A percentile compares a stretch with the other conserved stretches of the same genome.
phyloP scores from a whole-genome alignment of 176 grass and related monocot genomes.

The Puya raimondii region DNA sequence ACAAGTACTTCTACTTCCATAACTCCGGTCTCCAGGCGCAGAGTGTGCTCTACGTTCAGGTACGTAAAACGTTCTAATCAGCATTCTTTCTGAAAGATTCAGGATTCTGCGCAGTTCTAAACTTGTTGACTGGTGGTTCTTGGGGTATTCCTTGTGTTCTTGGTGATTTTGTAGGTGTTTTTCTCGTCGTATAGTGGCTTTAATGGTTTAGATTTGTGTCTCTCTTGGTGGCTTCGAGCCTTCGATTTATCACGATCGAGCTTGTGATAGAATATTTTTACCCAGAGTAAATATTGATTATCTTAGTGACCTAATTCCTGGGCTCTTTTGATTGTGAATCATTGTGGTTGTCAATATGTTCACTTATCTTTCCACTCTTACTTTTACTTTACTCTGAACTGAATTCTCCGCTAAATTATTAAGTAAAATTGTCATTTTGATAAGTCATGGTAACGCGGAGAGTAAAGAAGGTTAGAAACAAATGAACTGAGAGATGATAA shows the following conservation, averaged over 20 bases:
- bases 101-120: no score
- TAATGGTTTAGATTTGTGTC: background rate
- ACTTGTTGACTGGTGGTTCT: background rate
- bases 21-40: slow-evolving; percentile 93
- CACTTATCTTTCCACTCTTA: no score
- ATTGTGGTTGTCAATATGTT: no score
- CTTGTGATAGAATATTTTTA: background rate
- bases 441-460: background rate
- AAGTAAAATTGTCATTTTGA: background rate
- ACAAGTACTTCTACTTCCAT: slow-evolving; percentile 81
- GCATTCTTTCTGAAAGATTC: background rate
- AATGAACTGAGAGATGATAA: no score
- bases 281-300: no score
- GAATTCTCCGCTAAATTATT: no score
- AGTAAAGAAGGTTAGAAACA: no score
- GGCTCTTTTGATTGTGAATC: no score
- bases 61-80: slow-evolving; percentile 14
- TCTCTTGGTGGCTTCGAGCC: background rate
- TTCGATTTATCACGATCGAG: no score
- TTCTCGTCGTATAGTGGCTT: background rate
- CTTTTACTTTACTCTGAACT: no score
- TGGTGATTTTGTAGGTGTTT: background rate
- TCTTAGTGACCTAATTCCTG: no score
- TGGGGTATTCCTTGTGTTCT: background rate
- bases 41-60: slow-evolving; percentile 88